Conservation (phyloP, 2,329 filamentous ascomycete species). For the Byssochlamys sp. region DNA sequence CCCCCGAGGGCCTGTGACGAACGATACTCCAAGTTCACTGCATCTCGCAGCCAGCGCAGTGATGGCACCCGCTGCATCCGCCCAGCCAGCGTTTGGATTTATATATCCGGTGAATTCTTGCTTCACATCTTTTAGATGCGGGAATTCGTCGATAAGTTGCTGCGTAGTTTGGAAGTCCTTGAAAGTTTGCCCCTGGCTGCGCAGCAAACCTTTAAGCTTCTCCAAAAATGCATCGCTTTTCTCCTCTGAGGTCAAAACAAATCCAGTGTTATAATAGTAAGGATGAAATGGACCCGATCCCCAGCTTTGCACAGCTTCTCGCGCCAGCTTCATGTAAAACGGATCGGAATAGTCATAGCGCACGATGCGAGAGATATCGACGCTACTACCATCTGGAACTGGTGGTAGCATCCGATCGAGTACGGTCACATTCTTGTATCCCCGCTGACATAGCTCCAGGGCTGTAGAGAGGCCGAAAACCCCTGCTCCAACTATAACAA, state of each 20-base stretch:
- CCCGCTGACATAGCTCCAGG: conserved; percentile 54
- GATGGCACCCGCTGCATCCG: conserved; percentile 57
- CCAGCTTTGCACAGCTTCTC: conserved; percentile 59
- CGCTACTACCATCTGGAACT: conserved; percentile 44
- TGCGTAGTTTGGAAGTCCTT: conserved; percentile 33
- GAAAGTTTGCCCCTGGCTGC: conserved; percentile 24
- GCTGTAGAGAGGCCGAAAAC: conserved; percentile 58
- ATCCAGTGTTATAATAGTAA: conserved; percentile 19
- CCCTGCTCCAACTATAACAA: conserved; percentile 62
- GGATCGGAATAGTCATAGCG: conserved; percentile 67
- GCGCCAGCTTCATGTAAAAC: conserved; percentile 62
- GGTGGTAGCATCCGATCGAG: conserved; percentile 48
- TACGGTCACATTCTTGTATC: conserved; percentile 43
- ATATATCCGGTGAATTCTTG: conserved; percentile 61
- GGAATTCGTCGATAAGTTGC: conserved; percentile 15
- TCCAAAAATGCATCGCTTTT: conserved; percentile 16
- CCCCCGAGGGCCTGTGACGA: conserved; percentile 31
- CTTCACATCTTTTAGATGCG: conserved; percentile 2
- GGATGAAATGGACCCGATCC: conserved; percentile 33
- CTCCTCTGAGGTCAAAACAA: conserved; percentile 19
- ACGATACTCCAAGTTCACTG: conserved; percentile 30
- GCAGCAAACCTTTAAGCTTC: conserved; percentile 25
- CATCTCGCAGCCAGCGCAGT: conserved; percentile 15
- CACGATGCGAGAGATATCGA: conserved; percentile 51
- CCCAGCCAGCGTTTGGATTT: conserved; percentile 70